Evolutionary conservation across 257 asterid species (phyloP).

Genomic region (Solanum verrucosum): DNA sequence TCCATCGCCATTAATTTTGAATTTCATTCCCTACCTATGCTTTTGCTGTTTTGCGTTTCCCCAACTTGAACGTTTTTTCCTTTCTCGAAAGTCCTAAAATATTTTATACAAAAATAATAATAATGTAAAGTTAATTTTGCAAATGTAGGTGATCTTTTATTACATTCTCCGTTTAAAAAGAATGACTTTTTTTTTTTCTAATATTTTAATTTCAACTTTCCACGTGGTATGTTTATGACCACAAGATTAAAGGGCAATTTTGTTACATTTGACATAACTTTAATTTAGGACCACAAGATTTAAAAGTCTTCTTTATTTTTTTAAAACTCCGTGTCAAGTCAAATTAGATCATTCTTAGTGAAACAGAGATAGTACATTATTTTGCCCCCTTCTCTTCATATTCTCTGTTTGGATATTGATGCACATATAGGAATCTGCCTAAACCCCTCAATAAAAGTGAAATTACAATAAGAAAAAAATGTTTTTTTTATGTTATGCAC

Average conservation of each 20-base stretch:
- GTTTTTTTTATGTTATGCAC: not conserved
- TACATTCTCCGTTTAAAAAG: no score
- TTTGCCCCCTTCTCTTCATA: not conserved
- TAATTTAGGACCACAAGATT: no score
- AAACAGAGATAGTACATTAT: no score
- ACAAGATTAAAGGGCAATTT: no score
- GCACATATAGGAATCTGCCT: not conserved
- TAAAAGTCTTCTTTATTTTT: no score
- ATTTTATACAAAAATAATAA: not conserved
- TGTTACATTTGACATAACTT: no score
- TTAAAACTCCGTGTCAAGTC: no score
- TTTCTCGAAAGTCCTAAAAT: not conserved
- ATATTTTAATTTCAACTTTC: no score
- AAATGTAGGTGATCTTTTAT: not conserved
- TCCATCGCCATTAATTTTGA: slow-evolving; percentile 33
- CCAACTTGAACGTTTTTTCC: not conserved
- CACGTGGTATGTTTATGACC: no score
- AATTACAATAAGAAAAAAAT: not conserved
- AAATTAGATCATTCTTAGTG: no score
- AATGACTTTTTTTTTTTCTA: no score
- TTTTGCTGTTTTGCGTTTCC: not conserved
- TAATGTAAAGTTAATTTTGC: not conserved
- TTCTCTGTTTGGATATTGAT: not conserved
- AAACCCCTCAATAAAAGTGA: not conserved
- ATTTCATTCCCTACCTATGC: not conserved